Evolutionary conservation across 2,329 filamentous ascomycete species (phyloP).

Genomic region (Coccinonectria pachysandricola): DNA sequence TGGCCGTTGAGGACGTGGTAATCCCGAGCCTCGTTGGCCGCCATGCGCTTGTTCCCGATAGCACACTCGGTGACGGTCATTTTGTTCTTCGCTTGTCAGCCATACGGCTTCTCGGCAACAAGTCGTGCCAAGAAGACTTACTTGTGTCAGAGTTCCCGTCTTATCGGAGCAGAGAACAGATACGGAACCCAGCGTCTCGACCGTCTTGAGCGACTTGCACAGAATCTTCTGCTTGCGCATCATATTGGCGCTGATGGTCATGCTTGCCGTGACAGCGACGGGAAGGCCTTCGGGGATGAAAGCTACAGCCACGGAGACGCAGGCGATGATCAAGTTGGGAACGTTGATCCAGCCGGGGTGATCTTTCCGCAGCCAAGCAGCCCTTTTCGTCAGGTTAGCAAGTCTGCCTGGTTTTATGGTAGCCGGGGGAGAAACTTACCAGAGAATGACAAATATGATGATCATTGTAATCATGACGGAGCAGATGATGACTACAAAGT

Average conservation of each 20-base stretch:
- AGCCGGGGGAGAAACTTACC: too few species aligned
- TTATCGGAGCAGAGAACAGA: slow-evolving; percentile 70
- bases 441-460: slow-evolving; percentile 52
- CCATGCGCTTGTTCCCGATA: slow-evolving; percentile 41
- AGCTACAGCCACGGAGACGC: slow-evolving; percentile 61
- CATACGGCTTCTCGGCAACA: too few species aligned
- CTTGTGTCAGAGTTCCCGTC: slow-evolving; percentile 58
- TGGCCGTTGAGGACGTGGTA: slow-evolving; percentile 16
- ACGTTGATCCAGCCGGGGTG: slow-evolving; percentile 65
- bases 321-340: slow-evolving; percentile 60
- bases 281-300: slow-evolving; percentile 69
- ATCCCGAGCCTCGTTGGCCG: slow-evolving; percentile 40
- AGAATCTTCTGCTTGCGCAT: slow-evolving; percentile 70
- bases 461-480: slow-evolving; percentile 58
- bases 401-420: too few species aligned
- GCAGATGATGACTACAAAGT: slow-evolving; percentile 63
- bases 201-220: slow-evolving; percentile 71
- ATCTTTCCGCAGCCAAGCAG: slow-evolving; percentile 54
- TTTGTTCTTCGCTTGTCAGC: slow-evolving; percentile 55
- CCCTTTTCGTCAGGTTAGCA: too few species aligned
- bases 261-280: slow-evolving; percentile 56
- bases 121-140: too few species aligned
- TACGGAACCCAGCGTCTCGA: slow-evolving; percentile 64
- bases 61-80: slow-evolving; percentile 64
- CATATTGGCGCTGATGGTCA: slow-evolving; percentile 67